phyloP scores from a whole-genome alignment of 805 yeast genomes.

The Sugiyamaella boreocaroliniensis region DNA sequence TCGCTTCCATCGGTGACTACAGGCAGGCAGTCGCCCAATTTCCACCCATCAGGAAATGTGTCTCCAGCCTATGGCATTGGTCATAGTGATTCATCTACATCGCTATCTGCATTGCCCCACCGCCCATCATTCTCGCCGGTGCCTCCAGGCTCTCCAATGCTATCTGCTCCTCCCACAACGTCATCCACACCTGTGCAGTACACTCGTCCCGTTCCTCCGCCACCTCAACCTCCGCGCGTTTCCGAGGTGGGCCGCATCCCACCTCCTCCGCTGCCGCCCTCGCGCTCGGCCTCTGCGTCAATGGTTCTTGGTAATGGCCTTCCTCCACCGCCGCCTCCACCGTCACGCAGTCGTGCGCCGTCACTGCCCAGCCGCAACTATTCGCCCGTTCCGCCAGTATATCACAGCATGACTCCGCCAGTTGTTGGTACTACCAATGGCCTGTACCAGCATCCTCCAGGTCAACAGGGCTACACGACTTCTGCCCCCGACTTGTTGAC shows the following conservation, averaged over 20 bases:
- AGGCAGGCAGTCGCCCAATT: background rate
- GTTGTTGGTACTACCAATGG: background rate
- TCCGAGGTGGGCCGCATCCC: background rate
- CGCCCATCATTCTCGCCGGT: background rate
- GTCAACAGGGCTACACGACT: slow-evolving; percentile 8
- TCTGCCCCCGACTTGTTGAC: slow-evolving; percentile 47
- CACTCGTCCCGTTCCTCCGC: slow-evolving; percentile 6
- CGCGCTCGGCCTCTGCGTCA: background rate
- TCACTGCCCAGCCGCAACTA: slow-evolving; percentile 28
- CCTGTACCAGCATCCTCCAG: background rate
- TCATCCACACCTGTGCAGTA: background rate
- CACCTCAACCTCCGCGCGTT: slow-evolving; percentile 1
- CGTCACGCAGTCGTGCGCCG: slow-evolving; percentile 27
- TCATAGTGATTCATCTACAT: background rate
- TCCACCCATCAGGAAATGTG: background rate
- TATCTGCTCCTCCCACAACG: slow-evolving; percentile 1
- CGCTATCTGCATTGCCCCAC: background rate
- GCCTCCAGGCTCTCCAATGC: background rate
- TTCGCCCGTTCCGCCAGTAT: background rate
- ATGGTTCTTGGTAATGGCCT: background rate
- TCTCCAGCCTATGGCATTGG: background rate
- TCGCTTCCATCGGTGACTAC: background rate
- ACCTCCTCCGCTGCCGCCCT: slow-evolving; percentile 10
- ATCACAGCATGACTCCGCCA: background rate
- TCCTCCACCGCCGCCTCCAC: slow-evolving; percentile 18